Conservation (phyloP, 2,329 filamentous ascomycete species). For the Xylaria digitata region DNA sequence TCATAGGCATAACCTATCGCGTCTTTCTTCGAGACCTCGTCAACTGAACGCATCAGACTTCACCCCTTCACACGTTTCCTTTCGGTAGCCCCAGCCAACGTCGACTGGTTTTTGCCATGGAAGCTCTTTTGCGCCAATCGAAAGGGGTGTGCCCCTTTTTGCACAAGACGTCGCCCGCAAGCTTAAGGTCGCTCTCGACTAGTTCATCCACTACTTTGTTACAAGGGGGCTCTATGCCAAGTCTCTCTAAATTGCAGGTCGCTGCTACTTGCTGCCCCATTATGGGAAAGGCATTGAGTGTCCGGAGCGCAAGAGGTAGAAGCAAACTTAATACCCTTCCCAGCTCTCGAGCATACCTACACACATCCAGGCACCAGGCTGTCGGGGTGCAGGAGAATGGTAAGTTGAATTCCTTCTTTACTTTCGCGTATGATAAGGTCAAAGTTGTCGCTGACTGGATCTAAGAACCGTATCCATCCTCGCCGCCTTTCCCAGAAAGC, state of each 20-base stretch:
- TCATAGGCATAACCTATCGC: too few species aligned
- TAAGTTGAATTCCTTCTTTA: conserved; percentile 12
- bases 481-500: neutral
- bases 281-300: conserved; percentile 15
- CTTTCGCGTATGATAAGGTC: too few species aligned
- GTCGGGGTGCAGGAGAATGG: conserved; percentile 2
- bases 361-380: conserved; percentile 5
- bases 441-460: too few species aligned
- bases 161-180: conserved; percentile 20
- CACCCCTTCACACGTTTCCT: too few species aligned
- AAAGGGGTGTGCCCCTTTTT: conserved; percentile 13
- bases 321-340: neutral
- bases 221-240: conserved; percentile 7
- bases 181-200: conserved; percentile 14
- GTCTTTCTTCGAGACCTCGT: too few species aligned
- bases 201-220: neutral
- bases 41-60: too few species aligned
- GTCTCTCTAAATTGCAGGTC: conserved; percentile 3
- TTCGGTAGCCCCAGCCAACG: too few species aligned
- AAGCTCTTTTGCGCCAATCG: conserved; percentile 16
- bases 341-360: conserved; percentile 13
- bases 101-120: neutral
- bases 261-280: conserved; percentile 20
- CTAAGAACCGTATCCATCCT: too few species aligned
- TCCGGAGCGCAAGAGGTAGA: neutral